Percentiles rank a stretch among this genome's conserved stretches.
These are phyloP conservation scores for Pseudopithomyces chartarum DNA, from an alignment of 2,329 filamentous ascomycete species.

Conservation along the genomic window DNA sequence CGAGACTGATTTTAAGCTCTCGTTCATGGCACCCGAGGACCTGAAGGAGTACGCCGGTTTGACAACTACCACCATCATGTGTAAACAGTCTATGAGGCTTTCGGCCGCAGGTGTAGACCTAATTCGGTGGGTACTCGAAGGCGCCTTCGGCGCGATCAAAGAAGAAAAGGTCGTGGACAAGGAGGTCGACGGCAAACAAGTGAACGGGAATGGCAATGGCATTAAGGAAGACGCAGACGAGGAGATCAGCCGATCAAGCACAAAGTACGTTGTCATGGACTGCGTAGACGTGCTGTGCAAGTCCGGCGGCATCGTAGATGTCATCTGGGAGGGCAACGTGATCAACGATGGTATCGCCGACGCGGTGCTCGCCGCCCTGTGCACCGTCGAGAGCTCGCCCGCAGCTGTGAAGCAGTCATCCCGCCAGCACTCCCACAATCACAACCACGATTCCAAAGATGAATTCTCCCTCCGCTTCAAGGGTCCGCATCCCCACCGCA, in stretches of 20 bases:
- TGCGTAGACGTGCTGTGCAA: constrained; percentile 82
- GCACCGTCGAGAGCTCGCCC: constrained; percentile 90
- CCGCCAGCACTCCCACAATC: constrained; percentile 37
- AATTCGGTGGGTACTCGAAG: constrained; percentile 91
- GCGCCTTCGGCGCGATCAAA: constrained; percentile 83
- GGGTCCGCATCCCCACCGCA: constrained; percentile 70
- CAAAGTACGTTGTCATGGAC: constrained; percentile 77
- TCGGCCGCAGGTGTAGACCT: constrained; percentile 88
- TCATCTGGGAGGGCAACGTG: constrained; percentile 98
- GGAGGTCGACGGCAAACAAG: constrained; percentile 41
- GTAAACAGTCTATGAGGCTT: constrained; percentile 86
- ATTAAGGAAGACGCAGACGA: constrained; percentile 65
- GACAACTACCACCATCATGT: constrained; percentile 91
- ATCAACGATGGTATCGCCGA: constrained; percentile 98
- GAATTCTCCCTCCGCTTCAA: constrained; percentile 40
- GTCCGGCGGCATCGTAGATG: constrained; percentile 77
- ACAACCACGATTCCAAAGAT: constrained; percentile 17
- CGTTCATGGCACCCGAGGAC: constrained; percentile 95
- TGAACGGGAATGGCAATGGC: constrained; percentile 45
- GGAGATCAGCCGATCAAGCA: constrained; percentile 62
- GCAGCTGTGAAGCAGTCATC: constrained; percentile 79
- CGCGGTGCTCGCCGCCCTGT: constrained; percentile 88
- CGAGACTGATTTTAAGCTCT: constrained; percentile 90
- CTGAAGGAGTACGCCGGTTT: constrained; percentile 95
- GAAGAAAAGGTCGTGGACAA: constrained; percentile 40